Conservation (phyloP, 495 filamentous ascomycete species). For the Xylaria palmicola region DNA sequence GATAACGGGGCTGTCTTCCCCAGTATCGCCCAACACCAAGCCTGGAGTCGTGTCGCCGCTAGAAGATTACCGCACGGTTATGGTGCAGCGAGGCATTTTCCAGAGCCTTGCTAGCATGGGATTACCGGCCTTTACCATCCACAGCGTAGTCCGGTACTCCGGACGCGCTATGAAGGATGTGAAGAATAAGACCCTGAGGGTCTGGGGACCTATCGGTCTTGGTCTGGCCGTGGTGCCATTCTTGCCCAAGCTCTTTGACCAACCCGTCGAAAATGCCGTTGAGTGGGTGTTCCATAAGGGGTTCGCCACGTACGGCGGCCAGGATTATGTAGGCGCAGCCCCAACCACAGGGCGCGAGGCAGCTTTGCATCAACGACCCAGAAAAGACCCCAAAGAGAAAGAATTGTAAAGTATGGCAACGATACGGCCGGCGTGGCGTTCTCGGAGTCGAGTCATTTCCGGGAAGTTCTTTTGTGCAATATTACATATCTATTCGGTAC, state of each 20-base stretch:
- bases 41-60: conserved; percentile 66
- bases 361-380: conserved; percentile 45
- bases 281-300: conserved; percentile 86
- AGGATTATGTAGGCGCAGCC: conserved; percentile 51
- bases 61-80: conserved; percentile 88
- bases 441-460: background rate
- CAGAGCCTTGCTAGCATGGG: conserved; percentile 92
- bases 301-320: conserved; percentile 68
- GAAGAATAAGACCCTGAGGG: conserved; percentile 71
- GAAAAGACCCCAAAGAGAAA: conserved; percentile 51
- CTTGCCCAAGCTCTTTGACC: conserved; percentile 85
- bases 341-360: conserved; percentile 57
- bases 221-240: conserved; percentile 86
- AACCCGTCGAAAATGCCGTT: conserved; percentile 86
- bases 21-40: conserved; percentile 19
- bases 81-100: conserved; percentile 87
- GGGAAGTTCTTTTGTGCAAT: background rate
- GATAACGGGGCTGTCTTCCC: conserved; percentile 31
- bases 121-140: conserved; percentile 91
- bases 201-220: conserved; percentile 88
- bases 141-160: conserved; percentile 84
- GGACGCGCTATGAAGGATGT: conserved; percentile 75
- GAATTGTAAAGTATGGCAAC: conserved; percentile 37
- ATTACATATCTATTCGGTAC: background rate
- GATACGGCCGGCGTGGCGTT: conserved; percentile 9